A percentile compares a stretch with the other conserved stretches of the same genome.
Evolutionary conservation across 352 stramenopile species (phyloP).

Genomic region (Phytopythium chamaehyphon): DNA sequence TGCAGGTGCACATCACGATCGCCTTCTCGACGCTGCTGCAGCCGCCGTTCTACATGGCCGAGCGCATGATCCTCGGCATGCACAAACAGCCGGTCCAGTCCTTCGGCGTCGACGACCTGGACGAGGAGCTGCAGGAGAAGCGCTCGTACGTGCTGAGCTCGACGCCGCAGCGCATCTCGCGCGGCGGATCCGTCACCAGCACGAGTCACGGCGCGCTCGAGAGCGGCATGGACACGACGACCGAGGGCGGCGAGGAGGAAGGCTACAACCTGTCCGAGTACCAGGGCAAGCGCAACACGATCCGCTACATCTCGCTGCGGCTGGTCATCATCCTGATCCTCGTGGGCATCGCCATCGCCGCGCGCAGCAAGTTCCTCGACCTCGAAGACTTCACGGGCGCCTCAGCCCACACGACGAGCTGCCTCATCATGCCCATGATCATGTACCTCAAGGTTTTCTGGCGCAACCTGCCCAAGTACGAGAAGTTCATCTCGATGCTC

Average conservation of each 20-base stretch:
- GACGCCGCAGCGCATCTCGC: conserved; percentile 17
- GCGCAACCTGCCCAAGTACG: conserved; percentile 29
- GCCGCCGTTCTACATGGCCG: conserved; percentile 54
- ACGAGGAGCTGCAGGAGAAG: conserved; percentile 26
- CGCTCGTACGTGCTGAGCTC: conserved; percentile 25
- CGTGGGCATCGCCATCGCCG: conserved; percentile 31
- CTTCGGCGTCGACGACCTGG: conserved; percentile 14
- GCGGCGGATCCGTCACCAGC: conserved; percentile 10
- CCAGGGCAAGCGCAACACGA: conserved; percentile 23
- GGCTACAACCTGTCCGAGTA: conserved; percentile 27
- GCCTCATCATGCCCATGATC: conserved; percentile 44
- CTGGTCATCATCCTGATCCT: conserved; percentile 35
- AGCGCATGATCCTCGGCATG: conserved; percentile 60
- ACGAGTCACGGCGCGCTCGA: conserved; percentile 8
- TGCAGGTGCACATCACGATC: conserved; percentile 44
- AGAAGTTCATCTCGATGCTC: conserved; percentile 36
- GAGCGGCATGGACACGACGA: conserved; percentile 19
- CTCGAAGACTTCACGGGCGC: conserved; percentile 52
- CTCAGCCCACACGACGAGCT: conserved; percentile 46
- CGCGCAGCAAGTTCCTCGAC: conserved; percentile 51
- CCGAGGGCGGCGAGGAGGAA: conserved; percentile 33
- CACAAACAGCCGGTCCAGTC: conserved; percentile 29
- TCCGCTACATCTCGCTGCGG: conserved; percentile 46
- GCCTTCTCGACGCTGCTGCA: conserved; percentile 46
- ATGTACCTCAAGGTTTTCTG: conserved; percentile 51